Base-by-base conservation (phyloP, 1,284 basidiomycete genomes). In the Exobasidium rhododendri region DNA sequence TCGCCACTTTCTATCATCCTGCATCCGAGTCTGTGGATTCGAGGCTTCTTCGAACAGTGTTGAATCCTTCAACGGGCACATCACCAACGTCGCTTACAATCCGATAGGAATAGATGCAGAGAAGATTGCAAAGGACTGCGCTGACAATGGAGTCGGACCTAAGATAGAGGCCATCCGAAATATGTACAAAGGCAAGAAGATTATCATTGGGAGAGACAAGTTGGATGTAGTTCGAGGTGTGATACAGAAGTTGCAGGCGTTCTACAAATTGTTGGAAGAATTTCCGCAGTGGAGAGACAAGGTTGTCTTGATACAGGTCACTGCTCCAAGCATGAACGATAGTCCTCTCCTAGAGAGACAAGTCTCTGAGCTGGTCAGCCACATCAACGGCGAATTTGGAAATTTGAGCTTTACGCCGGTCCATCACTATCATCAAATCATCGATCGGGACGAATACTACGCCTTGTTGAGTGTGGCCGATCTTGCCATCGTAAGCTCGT, bases 141-240 rank as follows among this genome's bases (percentile, higher is more conserved):
- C 87, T 56, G 84, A 88, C 2, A 87, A 90, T 0, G 92, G 91
- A 4, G 89, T 98, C 61, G 82, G 86, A 65, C 94, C 94, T 26
- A 97, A 97, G 82, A 84, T 94, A 35, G 88, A 91, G 62, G 89
- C 91, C 0, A 85, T 98, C 0, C 84, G 87, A 43, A 84, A 88
- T 35, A 82, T 97, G 51, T 99, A 99, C 82, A 88, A 91, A 73
- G 92, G 90, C 72, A 97, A 97, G 85, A 97, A 97, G 85, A 97
- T 99, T 76, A 93, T 99, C 63, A 90, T 99, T 30, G 94, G 93
- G 13, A 85, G 96, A n/a, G 94, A 99, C 82, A 99, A 99, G 84
- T 86, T 98, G 45, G 96, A 99, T 76, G 91, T 94, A 14, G 94
- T 97, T 70, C 97, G 97, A 83, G 94, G 94, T 59, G 92, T 99